These are phyloP conservation scores for Lactifluus subvellereus DNA, from an alignment of 768 basidiomycete genomes.

Conservation along the genomic window DNA sequence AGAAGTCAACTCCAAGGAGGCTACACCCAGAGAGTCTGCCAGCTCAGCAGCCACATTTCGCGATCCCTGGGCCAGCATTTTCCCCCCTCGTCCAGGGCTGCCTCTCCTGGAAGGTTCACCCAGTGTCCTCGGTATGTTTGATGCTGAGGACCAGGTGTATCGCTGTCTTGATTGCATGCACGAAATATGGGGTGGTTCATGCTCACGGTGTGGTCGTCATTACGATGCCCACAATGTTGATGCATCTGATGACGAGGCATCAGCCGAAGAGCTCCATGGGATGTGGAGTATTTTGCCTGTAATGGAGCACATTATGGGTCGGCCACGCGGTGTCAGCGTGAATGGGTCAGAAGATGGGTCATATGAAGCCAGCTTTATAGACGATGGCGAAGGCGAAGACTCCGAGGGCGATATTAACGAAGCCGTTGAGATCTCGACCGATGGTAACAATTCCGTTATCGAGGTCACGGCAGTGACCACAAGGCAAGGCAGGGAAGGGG, in stretches of 20 bases:
- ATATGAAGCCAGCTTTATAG: conserved; percentile 54
- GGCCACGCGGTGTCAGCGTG: conserved; percentile 12
- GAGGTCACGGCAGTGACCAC: background rate
- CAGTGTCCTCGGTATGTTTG: conserved; percentile 53
- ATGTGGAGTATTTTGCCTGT: conserved; percentile 16
- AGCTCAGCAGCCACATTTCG: conserved; percentile 27
- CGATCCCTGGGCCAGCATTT: conserved; percentile 68
- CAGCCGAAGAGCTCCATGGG: conserved; percentile 30
- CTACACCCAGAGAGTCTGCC: conserved; percentile 28
- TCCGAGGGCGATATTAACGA: conserved; percentile 1
- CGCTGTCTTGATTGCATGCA: conserved; percentile 72
- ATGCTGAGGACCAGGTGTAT: conserved; percentile 73
- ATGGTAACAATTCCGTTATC: background rate
- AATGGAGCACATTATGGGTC: conserved; percentile 14
- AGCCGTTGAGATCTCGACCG: conserved; percentile 13
- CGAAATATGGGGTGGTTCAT: conserved; percentile 68
- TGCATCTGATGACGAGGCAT: conserved; percentile 18
- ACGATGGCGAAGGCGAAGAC: conserved; percentile 39
- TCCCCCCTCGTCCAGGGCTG: conserved; percentile 31
- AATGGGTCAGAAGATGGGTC: conserved; percentile 14
- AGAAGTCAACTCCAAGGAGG: conserved; percentile 24
- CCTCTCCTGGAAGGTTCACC: conserved; percentile 26
- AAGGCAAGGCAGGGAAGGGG: background rate
- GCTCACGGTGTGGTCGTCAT: conserved; percentile 52
- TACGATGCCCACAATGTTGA: conserved; percentile 48